Conservation (phyloP, 805 yeast genomes). For the Yarrowia phangngaensis region DNA sequence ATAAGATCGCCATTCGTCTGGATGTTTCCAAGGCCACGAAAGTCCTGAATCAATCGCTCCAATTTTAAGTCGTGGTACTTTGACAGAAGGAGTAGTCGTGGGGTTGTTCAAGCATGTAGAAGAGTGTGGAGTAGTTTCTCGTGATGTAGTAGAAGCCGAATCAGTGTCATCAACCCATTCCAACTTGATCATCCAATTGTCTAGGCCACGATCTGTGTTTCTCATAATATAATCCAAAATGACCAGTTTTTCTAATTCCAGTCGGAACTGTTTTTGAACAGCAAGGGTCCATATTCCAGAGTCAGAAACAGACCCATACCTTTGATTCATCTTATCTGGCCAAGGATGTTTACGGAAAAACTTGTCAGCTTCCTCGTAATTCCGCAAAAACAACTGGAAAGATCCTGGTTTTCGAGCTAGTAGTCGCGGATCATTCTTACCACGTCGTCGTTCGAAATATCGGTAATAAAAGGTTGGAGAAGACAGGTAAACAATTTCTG, state of each 20-base stretch:
- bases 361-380: conserved; percentile 57
- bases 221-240: conserved; percentile 68
- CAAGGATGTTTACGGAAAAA: conserved; percentile 56
- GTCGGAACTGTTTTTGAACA: conserved; percentile 50
- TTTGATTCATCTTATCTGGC: conserved; percentile 39
- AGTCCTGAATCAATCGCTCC: conserved; percentile 77
- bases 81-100: conserved; percentile 25
- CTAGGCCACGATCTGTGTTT: conserved; percentile 70
- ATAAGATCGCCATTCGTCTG: conserved; percentile 75
- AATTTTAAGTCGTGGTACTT: conserved; percentile 46
- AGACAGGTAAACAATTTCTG: conserved; percentile 52
- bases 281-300: conserved; percentile 48
- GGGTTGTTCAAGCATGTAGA: no score
- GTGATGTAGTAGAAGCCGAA: conserved; percentile 30
- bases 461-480: conserved; percentile 53
- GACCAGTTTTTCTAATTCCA: conserved; percentile 64
- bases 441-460: conserved; percentile 44
- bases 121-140: conserved; percentile 11
- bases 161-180: conserved; percentile 41
- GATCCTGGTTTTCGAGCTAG: conserved; percentile 57
- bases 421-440: conserved; percentile 31
- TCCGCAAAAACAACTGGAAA: conserved; percentile 58
- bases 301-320: conserved; percentile 30
- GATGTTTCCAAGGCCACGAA: conserved; percentile 77
- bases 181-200: conserved; percentile 71